Base-by-base conservation (phyloP, 73 alveolate genomes). In the Breviolum minutum region DNA sequence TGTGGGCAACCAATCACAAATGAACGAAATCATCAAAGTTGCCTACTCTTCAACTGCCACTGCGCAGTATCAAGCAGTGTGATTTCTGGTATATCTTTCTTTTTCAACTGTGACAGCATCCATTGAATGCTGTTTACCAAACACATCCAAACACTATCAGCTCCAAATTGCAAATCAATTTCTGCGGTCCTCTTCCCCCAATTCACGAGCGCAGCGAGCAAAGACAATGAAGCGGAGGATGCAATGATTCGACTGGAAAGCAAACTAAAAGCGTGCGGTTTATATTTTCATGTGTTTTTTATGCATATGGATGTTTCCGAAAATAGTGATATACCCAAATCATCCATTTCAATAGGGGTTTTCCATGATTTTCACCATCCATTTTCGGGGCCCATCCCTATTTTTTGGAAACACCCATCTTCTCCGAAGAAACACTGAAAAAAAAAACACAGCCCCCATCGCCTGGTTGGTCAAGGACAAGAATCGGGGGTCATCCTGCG, bases 171-270 rank as follows among this genome's bases (percentile, higher is more conserved):
- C 77, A 68, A 2, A 68, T 17, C n/a, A 68, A 68, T 68, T 14
- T 68, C 77, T 68, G 29, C 54, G 3, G 66, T 77, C 94, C 94
- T 94, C 99, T 71, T 94, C 99, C 80, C 99, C 99, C 86, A 94
- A 82, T 66, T 94, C 99, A 62, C 99, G 99, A 32, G 99, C 99
- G 48, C 99, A 94, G 69, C 99, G 99, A 61, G 99, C 85, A 61
- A 94, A 94, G 92, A 80, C 94, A 10, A 76, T 80, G 99, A 94
- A 94, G 99, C 99, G 99, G 73, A 94, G 86, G 80, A 80, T 80
- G 99, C 99, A 94, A 82, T 94, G 73, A 94, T 94, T 94, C 94
- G 98, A 92, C 98, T 92, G 54, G 63, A 3, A 54, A 40, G 54
- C 71, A 60, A 74, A 14, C 22, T 7, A 63, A 89, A 30, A 61